Evolutionary conservation across 208 protist species (phyloP).

Genomic region (Blechomonas ayalai): DNA sequence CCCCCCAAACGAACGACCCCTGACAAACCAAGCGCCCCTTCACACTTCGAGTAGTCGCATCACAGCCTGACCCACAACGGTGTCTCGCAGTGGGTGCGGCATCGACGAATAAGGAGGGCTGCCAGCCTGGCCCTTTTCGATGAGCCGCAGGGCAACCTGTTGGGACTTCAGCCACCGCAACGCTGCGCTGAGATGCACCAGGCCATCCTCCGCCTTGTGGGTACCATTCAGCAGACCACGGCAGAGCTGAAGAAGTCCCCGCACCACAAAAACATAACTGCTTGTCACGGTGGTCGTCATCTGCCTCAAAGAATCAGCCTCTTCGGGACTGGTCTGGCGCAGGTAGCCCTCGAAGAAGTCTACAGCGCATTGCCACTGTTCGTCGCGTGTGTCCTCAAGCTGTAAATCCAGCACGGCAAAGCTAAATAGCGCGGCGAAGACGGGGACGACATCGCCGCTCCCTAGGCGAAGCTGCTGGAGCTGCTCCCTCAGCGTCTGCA

Average conservation of each 20-base stretch:
- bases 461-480: constrained; percentile 9
- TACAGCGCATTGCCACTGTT: constrained; percentile 26
- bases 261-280: constrained; percentile 25
- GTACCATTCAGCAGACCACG: constrained; percentile 3
- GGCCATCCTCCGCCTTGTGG: constrained; percentile 4
- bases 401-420: constrained; percentile 57
- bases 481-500: constrained; percentile 34
- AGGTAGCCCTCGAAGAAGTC: constrained; percentile 44
- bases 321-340: constrained; percentile 2
- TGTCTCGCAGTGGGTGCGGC: constrained; percentile 26
- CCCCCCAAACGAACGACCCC: too few relatives aligned
- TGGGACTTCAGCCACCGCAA: constrained; percentile 27
- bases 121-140: constrained; percentile 7
- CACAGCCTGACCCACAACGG: constrained; percentile 20
- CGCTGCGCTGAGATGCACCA: constrained; percentile 10
- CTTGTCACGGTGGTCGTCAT: constrained; percentile 10
- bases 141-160: constrained; percentile 7
- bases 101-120: constrained; percentile 1
- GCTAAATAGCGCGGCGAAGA: constrained; percentile 61
- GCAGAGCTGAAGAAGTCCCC: constrained; percentile 34
- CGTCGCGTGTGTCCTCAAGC: constrained; percentile 39
- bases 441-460: constrained; percentile 19
- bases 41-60: too few relatives aligned
- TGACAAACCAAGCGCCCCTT: too few relatives aligned
- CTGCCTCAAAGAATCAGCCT: constrained; percentile 23